Evolutionary conservation across 2,329 filamentous ascomycete genomes (phyloP).

Genomic region (Davidsoniella virescens): DNA sequence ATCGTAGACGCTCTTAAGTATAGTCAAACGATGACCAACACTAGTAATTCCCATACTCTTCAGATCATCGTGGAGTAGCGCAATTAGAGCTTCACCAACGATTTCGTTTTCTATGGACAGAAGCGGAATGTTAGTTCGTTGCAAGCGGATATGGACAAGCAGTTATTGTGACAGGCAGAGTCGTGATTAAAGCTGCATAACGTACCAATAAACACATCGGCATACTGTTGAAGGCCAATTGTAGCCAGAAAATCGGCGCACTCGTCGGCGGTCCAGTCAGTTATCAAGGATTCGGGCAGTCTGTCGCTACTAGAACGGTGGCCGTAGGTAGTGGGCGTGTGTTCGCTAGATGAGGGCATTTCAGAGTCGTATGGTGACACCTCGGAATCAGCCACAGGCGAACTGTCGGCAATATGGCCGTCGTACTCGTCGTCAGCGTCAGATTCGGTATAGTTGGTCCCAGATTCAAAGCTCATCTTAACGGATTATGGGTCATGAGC

Average conservation of each 20-base stretch:
- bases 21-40: conserved; percentile 85
- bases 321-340: conserved; percentile 65
- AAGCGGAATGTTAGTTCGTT: background rate
- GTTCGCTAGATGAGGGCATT: conserved; percentile 50
- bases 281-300: conserved; percentile 58
- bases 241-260: conserved; percentile 75
- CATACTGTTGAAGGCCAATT: conserved; percentile 69
- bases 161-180: too few species aligned
- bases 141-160: too few species aligned
- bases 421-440: conserved; percentile 76
- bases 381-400: conserved; percentile 53
- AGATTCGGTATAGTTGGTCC: conserved; percentile 60
- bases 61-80: conserved; percentile 78
- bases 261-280: conserved; percentile 71
- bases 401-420: conserved; percentile 51
- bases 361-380: conserved; percentile 56
- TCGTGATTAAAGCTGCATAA: conserved; percentile 14
- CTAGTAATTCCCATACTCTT: conserved; percentile 89
- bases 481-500: too few species aligned
- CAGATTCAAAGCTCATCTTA: conserved; percentile 43
- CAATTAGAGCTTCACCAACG: conserved; percentile 76
- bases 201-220: conserved; percentile 67
- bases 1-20: conserved; percentile 91
- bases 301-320: conserved; percentile 48
- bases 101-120: conserved; percentile 66